phyloP scores from a whole-genome alignment of 2,329 filamentous ascomycete genomes.

The Trichoderma sp. region DNA sequence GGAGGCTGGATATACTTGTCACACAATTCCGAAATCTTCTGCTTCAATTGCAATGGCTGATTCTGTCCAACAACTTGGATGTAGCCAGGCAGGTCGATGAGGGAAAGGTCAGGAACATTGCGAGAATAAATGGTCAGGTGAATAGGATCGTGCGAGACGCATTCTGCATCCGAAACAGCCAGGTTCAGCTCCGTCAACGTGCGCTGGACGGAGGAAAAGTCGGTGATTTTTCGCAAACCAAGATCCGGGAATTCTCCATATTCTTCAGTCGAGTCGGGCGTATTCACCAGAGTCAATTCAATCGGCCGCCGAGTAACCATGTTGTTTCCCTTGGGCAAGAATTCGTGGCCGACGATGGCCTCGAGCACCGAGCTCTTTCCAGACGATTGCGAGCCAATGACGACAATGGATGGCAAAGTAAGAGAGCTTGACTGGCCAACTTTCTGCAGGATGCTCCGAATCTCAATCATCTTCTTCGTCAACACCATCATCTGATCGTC shows the following conservation, averaged over 20 bases:
- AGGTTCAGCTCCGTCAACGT: constrained; percentile 93
- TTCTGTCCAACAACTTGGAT: constrained; percentile 93
- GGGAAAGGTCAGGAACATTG: constrained; percentile 87
- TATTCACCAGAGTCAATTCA: constrained; percentile 93
- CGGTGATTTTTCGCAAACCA: constrained; percentile 82
- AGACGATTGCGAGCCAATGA: constrained; percentile 96
- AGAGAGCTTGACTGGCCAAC: constrained; percentile 88
- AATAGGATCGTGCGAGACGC: constrained; percentile 95
- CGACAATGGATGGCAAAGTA: constrained; percentile 94
- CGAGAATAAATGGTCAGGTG: constrained; percentile 94
- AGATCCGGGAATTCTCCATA: constrained; percentile 96
- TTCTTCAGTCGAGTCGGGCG: constrained; percentile 78
- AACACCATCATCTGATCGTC: constrained; percentile 99
- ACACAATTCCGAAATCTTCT: constrained; percentile 92
- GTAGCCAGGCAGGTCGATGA: constrained; percentile 95
- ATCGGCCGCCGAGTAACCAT: constrained; percentile 98
- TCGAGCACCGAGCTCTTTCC: constrained; percentile 97
- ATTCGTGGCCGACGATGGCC: constrained; percentile 96
- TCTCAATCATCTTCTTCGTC: constrained; percentile 99
- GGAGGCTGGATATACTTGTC: constrained; percentile 97
- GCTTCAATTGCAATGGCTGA: constrained; percentile 86
- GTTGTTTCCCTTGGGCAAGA: constrained; percentile 94
- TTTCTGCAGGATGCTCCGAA: constrained; percentile 82
- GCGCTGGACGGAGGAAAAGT: constrained; percentile 88
- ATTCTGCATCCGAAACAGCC: constrained; percentile 85